Evolutionary conservation across 192 early-diverging fungal species (phyloP).

Genomic region (Dimargaris verticillata): DNA sequence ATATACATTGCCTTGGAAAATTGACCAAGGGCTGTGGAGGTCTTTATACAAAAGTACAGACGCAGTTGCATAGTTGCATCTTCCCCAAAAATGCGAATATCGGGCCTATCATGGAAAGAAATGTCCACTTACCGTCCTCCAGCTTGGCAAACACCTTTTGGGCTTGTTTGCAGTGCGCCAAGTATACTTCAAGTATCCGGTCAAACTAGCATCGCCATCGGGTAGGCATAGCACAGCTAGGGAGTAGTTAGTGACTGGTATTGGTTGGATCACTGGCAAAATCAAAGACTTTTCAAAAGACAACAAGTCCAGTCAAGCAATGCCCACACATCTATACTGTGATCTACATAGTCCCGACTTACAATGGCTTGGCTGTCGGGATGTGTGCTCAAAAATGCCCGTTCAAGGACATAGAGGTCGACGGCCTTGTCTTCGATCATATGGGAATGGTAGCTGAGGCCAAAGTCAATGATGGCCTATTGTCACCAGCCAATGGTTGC

Average conservation of each 20-base stretch:
- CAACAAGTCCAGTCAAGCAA: too few species aligned
- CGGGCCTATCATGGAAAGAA: neutral
- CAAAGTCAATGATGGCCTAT: conserved; percentile 86
- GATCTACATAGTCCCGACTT: too few species aligned
- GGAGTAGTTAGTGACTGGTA: too few species aligned
- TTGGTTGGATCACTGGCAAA: too few species aligned
- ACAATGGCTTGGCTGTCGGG: conserved; percentile 66
- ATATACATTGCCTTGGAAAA: too few species aligned
- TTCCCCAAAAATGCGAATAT: too few species aligned
- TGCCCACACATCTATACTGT: too few species aligned
- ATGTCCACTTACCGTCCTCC: conserved; percentile 52
- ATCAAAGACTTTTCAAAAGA: too few species aligned
- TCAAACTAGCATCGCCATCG: conserved; percentile 36
- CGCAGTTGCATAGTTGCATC: too few species aligned
- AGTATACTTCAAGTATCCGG: conserved; percentile 52
- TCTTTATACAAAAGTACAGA: too few species aligned
- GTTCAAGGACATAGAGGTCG: conserved; percentile 96
- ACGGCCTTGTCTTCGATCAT: conserved; percentile 93
- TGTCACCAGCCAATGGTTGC: neutral
- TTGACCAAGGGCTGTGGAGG: too few species aligned
- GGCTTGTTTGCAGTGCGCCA: conserved; percentile 30
- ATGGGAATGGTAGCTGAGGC: conserved; percentile 68
- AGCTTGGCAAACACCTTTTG: conserved; percentile 47
- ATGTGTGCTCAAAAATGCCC: conserved; percentile 85
- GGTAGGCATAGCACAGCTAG: neutral